Conservation (phyloP, 176 grass and related monocot species). For the Aechmea fasciata region DNA sequence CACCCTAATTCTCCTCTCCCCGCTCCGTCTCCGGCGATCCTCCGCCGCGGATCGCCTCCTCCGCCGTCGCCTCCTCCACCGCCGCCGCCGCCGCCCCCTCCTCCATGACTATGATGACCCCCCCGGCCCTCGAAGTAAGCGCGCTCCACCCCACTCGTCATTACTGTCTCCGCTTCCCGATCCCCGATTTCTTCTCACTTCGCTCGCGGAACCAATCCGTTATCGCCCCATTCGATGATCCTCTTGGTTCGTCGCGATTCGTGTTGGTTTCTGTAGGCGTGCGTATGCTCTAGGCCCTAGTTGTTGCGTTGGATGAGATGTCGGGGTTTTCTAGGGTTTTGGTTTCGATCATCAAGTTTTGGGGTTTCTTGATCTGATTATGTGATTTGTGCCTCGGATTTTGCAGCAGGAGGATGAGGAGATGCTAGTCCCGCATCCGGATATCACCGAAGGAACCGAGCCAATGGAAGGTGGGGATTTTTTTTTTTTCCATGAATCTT, state of each 20-base stretch:
- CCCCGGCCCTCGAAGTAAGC: conserved; percentile 14
- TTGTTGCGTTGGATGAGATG: background rate
- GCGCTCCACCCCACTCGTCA: background rate
- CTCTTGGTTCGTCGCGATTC: background rate
- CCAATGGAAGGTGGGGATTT: conserved; percentile 17
- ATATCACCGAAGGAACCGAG: conserved; percentile 14
- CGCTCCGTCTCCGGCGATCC: background rate
- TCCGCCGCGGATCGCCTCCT: background rate
- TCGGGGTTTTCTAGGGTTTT: background rate
- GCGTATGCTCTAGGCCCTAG: conserved; percentile 10
- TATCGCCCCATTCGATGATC: background rate
- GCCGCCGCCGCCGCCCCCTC: background rate
- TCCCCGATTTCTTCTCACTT: background rate
- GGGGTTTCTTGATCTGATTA: conserved; percentile 7
- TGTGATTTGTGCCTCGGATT: conserved; percentile 18
- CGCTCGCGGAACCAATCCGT: background rate
- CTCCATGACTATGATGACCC: conserved; percentile 18
- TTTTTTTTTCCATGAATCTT: background rate
- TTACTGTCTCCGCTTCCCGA: background rate
- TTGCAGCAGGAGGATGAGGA: conserved; percentile 24
- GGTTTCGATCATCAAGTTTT: background rate
- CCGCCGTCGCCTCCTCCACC: background rate
- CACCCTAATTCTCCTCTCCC: background rate
- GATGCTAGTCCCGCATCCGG: conserved; percentile 24
- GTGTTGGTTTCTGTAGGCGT: background rate